Percentiles rank a stretch among this genome's conserved stretches.
Conservation (phyloP, 768 basidiomycete genomes). For the Ephemerocybe angulata region DNA sequence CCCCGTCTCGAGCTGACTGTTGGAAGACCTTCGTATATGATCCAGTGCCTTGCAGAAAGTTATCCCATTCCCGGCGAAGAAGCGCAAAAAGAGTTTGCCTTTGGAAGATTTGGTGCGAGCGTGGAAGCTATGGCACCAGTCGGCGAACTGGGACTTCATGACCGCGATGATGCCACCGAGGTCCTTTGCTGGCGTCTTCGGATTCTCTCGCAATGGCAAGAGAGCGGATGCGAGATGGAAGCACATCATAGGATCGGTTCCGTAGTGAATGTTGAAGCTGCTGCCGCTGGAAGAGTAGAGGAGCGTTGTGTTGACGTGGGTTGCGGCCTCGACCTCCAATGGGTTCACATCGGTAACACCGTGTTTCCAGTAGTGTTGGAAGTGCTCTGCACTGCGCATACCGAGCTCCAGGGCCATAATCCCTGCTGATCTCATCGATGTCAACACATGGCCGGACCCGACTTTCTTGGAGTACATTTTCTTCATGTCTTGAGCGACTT, state of each 20-base stretch:
- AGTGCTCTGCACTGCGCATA: constrained; percentile 18
- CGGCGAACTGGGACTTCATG: constrained; percentile 31
- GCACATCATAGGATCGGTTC: constrained; percentile 36
- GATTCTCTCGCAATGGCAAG: constrained; percentile 15
- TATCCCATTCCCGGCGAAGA: constrained; percentile 39
- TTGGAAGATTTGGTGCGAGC: constrained; percentile 2
- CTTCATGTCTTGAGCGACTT: constrained; percentile 4
- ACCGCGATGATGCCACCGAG: constrained; percentile 23
- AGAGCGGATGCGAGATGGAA: constrained; percentile 39
- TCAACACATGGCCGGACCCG: background rate
- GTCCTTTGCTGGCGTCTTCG: constrained; percentile 7
- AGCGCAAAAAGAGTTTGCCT: constrained; percentile 27
- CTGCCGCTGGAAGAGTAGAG: constrained; percentile 36
- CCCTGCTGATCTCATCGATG: background rate
- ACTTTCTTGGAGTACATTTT: background rate
- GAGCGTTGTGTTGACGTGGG: constrained; percentile 44
- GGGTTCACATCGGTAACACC: constrained; percentile 32
- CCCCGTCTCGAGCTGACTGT: constrained; percentile 22
- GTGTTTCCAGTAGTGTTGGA: constrained; percentile 36
- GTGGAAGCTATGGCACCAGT: constrained; percentile 31
- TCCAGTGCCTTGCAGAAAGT: constrained; percentile 36
- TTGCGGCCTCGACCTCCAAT: constrained; percentile 18
- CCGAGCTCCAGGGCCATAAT: background rate
- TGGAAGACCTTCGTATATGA: too few species aligned
- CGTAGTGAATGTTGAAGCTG: constrained; percentile 41